Evolutionary conservation across 768 basidiomycete genomes (phyloP).

Genomic region (Kwoniella newhampshirensis): DNA sequence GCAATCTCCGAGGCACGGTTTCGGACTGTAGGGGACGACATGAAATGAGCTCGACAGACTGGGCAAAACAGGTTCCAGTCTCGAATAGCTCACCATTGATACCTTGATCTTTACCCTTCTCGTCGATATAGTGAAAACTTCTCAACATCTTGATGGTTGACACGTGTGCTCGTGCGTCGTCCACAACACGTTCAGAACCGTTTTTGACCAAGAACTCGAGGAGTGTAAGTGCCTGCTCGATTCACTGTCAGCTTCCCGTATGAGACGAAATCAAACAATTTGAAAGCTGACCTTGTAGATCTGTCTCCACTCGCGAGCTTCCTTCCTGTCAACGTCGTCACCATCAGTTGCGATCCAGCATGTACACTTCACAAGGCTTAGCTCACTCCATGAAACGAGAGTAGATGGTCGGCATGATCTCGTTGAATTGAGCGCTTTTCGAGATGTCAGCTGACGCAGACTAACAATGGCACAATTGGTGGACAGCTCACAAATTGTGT

Average conservation of each 20-base stretch:
- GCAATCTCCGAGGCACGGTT: slow-evolving; percentile 90
- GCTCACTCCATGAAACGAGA: slow-evolving; percentile 54
- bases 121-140: slow-evolving; percentile 97
- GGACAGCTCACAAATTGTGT: slow-evolving; percentile 80
- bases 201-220: slow-evolving; percentile 96
- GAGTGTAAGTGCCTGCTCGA: slow-evolving; percentile 74
- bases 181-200: slow-evolving; percentile 94
- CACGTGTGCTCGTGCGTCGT: slow-evolving; percentile 91
- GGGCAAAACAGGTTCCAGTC: slow-evolving; percentile 1
- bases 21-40: slow-evolving; percentile 63
- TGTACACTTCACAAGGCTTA: neutral
- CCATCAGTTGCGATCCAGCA: slow-evolving; percentile 1
- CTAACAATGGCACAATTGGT: too few relatives aligned
- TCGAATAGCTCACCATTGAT: slow-evolving; percentile 81
- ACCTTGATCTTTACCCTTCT: slow-evolving; percentile 97
- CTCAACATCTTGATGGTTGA: slow-evolving; percentile 96
- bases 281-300: slow-evolving; percentile 90
- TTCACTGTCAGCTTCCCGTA: too few relatives aligned
- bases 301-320: slow-evolving; percentile 96
- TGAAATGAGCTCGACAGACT: neutral
- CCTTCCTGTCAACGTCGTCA: slow-evolving; percentile 64
- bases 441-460: slow-evolving; percentile 4
- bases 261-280: too few relatives aligned
- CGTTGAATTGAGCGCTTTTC: slow-evolving; percentile 90
- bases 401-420: slow-evolving; percentile 98